Conservation (phyloP, 805 yeast species). For the Sungouiozyma ichnusensis region DNA sequence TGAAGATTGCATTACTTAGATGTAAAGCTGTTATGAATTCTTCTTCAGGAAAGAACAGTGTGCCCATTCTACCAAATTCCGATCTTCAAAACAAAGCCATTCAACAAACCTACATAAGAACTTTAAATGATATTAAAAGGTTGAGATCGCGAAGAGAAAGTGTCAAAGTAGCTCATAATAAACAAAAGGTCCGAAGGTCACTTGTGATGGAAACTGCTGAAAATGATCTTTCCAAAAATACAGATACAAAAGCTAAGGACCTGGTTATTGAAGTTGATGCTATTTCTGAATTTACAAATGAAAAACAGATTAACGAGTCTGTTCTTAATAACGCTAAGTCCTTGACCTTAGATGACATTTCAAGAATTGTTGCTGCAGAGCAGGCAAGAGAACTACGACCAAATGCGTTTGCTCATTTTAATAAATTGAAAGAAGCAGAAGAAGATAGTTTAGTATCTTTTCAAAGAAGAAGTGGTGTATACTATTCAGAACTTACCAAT, state of each 20-base stretch:
- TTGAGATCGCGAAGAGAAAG: slow-evolving; percentile 63
- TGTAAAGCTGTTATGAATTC: slow-evolving; percentile 51
- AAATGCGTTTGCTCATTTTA: slow-evolving; percentile 80
- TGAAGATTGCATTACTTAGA: slow-evolving; percentile 76
- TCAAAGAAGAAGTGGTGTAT: slow-evolving; percentile 29
- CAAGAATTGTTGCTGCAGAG: slow-evolving; percentile 93
- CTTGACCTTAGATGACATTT: slow-evolving; percentile 89
- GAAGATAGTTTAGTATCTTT: slow-evolving; percentile 13
- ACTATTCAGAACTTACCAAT: slow-evolving; percentile 44
- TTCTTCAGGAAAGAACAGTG: slow-evolving; percentile 15
- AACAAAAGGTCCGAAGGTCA: slow-evolving; percentile 56
- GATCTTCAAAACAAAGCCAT: slow-evolving; percentile 9
- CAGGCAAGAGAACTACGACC: slow-evolving; percentile 92
- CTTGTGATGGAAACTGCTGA: slow-evolving; percentile 46
- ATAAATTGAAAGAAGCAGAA: slow-evolving; percentile 27
- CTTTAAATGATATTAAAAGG: slow-evolving; percentile 67
- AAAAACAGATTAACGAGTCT: slow-evolving; percentile 26
- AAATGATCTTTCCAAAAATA: slow-evolving; percentile 12
- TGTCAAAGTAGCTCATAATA: slow-evolving; percentile 38
- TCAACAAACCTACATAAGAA: slow-evolving; percentile 51
- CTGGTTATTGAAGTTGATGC: slow-evolving; percentile 22
- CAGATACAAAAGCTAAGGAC: slow-evolving; percentile 16
- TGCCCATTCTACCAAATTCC: background rate
- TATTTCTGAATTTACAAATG: slow-evolving; percentile 11
- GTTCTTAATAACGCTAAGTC: slow-evolving; percentile 72